A percentile compares a stretch with the other conserved stretches of the same genome.
phyloP scores from a whole-genome alignment of 148 eudicot species.

The Hydrangea macrophylla region DNA sequence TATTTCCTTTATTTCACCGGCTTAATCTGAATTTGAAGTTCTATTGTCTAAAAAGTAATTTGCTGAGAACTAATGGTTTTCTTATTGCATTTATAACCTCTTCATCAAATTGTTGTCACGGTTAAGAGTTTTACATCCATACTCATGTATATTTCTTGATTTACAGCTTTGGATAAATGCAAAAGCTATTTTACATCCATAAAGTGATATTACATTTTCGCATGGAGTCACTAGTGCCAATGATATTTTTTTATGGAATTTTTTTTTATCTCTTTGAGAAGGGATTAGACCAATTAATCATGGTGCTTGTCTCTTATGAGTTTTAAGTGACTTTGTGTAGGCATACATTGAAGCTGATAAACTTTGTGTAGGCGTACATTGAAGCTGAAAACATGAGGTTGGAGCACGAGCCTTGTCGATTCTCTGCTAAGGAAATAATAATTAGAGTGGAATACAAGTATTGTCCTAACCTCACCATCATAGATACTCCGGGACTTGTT shows the following conservation, averaged over 20 bases:
- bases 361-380: constrained; percentile 67
- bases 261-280: neutral
- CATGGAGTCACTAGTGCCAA: neutral
- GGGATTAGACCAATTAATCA: neutral
- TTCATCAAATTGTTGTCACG: neutral
- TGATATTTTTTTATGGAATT: neutral
- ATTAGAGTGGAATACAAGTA: constrained; percentile 81
- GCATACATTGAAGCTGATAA: too few relatives aligned
- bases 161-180: neutral
- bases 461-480: constrained; percentile 95
- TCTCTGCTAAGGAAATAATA: constrained; percentile 90
- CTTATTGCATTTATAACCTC: neutral
- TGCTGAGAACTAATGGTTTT: too few relatives aligned
- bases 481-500: constrained; percentile 96
- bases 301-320: neutral
- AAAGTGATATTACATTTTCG: neutral
- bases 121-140: neutral
- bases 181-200: neutral
- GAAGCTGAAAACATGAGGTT: constrained; percentile 98
- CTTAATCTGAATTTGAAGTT: too few relatives aligned
- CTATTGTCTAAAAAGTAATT: too few relatives aligned
- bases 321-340: constrained; percentile 3
- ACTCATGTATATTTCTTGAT: neutral
- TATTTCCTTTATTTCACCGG: too few relatives aligned
- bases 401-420: constrained; percentile 80